Conservation (phyloP, 2,329 filamentous ascomycete species). For the Verticillium dahliae region DNA sequence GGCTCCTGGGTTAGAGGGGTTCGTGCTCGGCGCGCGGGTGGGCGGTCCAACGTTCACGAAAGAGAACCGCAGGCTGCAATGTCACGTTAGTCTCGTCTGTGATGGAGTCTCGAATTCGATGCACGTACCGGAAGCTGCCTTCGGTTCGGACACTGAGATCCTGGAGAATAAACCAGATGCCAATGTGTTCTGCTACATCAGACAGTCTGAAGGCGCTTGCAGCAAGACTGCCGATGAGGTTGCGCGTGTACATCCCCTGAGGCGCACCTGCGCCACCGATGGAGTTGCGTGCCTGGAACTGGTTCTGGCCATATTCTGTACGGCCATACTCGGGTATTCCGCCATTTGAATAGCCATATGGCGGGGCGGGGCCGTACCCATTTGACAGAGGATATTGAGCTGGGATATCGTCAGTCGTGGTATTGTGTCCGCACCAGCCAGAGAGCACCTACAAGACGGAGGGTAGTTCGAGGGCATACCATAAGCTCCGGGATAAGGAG, state of each 20-base stretch:
- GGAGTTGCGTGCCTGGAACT: conserved; percentile 8
- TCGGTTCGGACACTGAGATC: conserved; percentile 93
- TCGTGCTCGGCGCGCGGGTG: conserved; percentile 26
- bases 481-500: conserved; percentile 2
- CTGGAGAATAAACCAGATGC: conserved; percentile 95
- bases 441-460: conserved; percentile 22
- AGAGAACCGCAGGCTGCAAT: conserved; percentile 53
- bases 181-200: conserved; percentile 72
- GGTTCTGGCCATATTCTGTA: conserved; percentile 13
- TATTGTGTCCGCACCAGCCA: conserved; percentile 14
- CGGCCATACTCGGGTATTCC: background rate
- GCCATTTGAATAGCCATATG: background rate
- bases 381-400: conserved; percentile 11
- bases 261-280: conserved; percentile 25
- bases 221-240: conserved; percentile 85
- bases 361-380: background rate
- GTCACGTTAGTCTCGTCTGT: background rate
- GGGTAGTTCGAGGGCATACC: conserved; percentile 4
- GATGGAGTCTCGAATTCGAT: background rate
- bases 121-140: conserved; percentile 74
- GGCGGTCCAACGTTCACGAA: conserved; percentile 77
- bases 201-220: conserved; percentile 82
- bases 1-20: conserved; percentile 30
- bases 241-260: conserved; percentile 86
- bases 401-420: conserved; percentile 3